phyloP scores from a whole-genome alignment of 2,329 filamentous ascomycete species.

The Lachnellula occidentalis region DNA sequence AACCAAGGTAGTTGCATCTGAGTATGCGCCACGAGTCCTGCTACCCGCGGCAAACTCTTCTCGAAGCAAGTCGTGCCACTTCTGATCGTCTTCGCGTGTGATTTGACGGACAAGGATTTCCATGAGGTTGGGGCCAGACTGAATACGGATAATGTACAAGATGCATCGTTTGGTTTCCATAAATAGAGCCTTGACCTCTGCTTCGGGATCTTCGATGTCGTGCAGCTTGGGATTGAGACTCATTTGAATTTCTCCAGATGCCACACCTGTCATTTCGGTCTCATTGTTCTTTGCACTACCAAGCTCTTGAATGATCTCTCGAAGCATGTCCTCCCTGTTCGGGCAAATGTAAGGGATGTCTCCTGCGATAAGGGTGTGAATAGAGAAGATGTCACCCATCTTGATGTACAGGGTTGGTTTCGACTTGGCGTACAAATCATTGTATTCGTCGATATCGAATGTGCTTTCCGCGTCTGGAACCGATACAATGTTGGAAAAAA shows the following conservation, averaged over 20 bases:
- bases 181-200: constrained; percentile 84
- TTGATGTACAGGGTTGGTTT: constrained; percentile 99
- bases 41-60: constrained; percentile 72
- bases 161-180: constrained; percentile 98
- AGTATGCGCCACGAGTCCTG: constrained; percentile 76
- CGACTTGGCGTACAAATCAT: constrained; percentile 91
- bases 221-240: constrained; percentile 86
- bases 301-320: constrained; percentile 87
- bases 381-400: constrained; percentile 93
- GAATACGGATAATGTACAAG: constrained; percentile 94
- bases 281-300: constrained; percentile 97
- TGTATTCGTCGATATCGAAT: constrained; percentile 98
- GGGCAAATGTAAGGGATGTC: constrained; percentile 76
- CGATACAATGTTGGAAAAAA: constrained; percentile 72
- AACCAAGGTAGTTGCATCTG: constrained; percentile 74
- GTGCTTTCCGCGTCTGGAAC: constrained; percentile 83
- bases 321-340: constrained; percentile 76
- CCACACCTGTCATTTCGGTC: constrained; percentile 81
- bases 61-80: constrained; percentile 74
- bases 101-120: constrained; percentile 93
- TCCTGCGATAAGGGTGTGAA: constrained; percentile 79
- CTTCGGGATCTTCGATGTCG: constrained; percentile 87
- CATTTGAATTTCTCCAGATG: constrained; percentile 78
- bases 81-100: constrained; percentile 76
- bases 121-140: constrained; percentile 85